phyloP scores from a whole-genome alignment of 2,329 filamentous ascomycete species.

The Juglanconis sp. region DNA sequence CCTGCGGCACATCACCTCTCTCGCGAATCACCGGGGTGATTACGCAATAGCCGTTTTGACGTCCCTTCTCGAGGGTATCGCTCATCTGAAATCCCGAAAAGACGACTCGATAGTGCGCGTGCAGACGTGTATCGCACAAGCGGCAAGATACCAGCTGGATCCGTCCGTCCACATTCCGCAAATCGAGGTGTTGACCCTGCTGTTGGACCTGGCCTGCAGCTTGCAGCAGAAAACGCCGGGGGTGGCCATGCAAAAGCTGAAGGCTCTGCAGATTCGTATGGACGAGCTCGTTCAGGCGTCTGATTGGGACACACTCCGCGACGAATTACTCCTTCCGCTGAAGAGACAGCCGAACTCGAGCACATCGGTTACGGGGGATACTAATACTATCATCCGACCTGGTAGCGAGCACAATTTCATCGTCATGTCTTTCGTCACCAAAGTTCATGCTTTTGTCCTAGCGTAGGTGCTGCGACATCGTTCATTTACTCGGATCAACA shows the following conservation, averaged over 20 bases:
- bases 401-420: slow-evolving; percentile 53
- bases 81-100: slow-evolving; percentile 62
- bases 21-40: slow-evolving; percentile 61
- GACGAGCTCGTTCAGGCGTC: slow-evolving; percentile 49
- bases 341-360: slow-evolving; percentile 45
- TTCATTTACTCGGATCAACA: background rate
- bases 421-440: slow-evolving; percentile 59
- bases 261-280: slow-evolving; percentile 57
- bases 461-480: slow-evolving; percentile 40
- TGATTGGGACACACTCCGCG: slow-evolving; percentile 44
- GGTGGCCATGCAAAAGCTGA: slow-evolving; percentile 57
- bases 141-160: slow-evolving; percentile 67
- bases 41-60: slow-evolving; percentile 63
- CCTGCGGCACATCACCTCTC: slow-evolving; percentile 57
- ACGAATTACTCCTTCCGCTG: slow-evolving; percentile 54
- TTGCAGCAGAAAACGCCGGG: slow-evolving; percentile 61
- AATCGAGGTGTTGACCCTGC: slow-evolving; percentile 61
- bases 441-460: slow-evolving; percentile 54
- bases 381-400: slow-evolving; percentile 48
- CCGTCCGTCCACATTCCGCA: slow-evolving; percentile 62
- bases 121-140: slow-evolving; percentile 71
- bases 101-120: slow-evolving; percentile 67
- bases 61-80: slow-evolving; percentile 65
- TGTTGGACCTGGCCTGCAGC: slow-evolving; percentile 68
- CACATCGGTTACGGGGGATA: slow-evolving; percentile 55